Base-by-base conservation (phyloP, 2,329 filamentous ascomycete genomes). In the Nannizzia gypsea region DNA sequence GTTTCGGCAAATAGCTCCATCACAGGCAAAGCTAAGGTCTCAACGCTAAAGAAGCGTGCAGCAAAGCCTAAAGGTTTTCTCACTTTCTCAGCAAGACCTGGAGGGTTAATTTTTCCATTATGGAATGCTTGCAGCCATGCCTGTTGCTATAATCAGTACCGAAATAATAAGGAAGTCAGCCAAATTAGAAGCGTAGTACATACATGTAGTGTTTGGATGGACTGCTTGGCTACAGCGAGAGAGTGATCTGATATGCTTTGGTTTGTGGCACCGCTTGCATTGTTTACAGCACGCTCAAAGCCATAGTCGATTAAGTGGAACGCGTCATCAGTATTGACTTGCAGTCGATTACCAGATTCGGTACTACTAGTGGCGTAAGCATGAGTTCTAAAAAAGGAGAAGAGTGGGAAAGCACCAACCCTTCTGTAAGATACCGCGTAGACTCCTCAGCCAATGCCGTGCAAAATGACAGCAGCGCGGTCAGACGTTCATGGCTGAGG, bases 391-490 rank as follows among this genome's bases (percentile, higher is more conserved):
- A 6, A 5, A 26, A 11, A 8, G 13, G n/a, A 5, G 5, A 17
- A 17, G 38, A 24, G 17, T 36, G 26, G n/a, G 44, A 13, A 15
- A 15, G 5, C 9, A 11, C 62, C 52, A 50, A 65, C 62, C 57
- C 59, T n/a, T 24, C 52, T 13, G 50, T 38, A 24, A 54, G 6
- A 52, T 65, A 56, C 17, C 63, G 63, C 2, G 67, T 64, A n/a
- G 71, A 68, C 57, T 74, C 75, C 63, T 77, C 75, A 2, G 72
- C 73, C 13, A 77, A 63, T 6, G 71, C 72, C 28, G 71, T 70
- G 17, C 72, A 73, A 48, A 76, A 75, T 57, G 71, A 71, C 5
- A 75, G 62, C 11, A 76, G 59, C 6, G 72, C 69, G 38, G 68
- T 64, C 13, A 72, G 65, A 50, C 73, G 69, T 13, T 67, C 63